Base-by-base conservation (phyloP, 805 yeast species). In the Scheffersomyces lignosus region DNA sequence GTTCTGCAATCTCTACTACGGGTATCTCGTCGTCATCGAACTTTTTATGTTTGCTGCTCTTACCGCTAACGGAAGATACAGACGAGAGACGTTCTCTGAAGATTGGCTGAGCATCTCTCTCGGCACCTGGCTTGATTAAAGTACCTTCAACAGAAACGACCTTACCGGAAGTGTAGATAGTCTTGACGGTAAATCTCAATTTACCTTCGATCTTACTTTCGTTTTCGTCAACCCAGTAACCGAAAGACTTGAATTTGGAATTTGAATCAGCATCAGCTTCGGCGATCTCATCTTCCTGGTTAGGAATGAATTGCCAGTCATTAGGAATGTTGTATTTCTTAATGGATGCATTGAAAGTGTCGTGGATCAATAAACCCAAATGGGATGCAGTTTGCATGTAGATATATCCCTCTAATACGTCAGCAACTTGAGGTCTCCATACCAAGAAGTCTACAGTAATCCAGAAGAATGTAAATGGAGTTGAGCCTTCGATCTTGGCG, bases 361-460 rank as follows among this genome's bases (percentile, higher is more conserved):
- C 98, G 58, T 87, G 90, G 33, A 93, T 73, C 47, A 93, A 73
- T 43, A 93, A 70, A 42, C 97, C 98, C 51, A 93, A 84, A 58
- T 93, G 99, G 5, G 96, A 83, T 13, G 95, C 96, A 3, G 96
- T 83, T 67, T 91, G 97, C 78, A 91, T 81, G 66, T 87, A 88
- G 37, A 84, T 75, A 70, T 81, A 76, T 9, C 99, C 99, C 60
- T 90, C 95, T 14, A 93, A 64, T 1, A 73, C 65, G 55, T 93
- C 97, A 3, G 95, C 96, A n/a, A 80, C 70, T 50, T 78, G 78
- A 4, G 99, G 99, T 51, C 76, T 79, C 98, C 99, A 93, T 33
- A 89, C 77, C 38, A 88, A 71, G 32, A 93, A 71, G 36, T 88
- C 93, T 6, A 84, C 95, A 3, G 78, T 66, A 31, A 87, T 73